These are phyloP conservation scores for Diaporthe citriasiana DNA, from an alignment of 2,329 filamentous ascomycete genomes.

Conservation along the genomic window DNA sequence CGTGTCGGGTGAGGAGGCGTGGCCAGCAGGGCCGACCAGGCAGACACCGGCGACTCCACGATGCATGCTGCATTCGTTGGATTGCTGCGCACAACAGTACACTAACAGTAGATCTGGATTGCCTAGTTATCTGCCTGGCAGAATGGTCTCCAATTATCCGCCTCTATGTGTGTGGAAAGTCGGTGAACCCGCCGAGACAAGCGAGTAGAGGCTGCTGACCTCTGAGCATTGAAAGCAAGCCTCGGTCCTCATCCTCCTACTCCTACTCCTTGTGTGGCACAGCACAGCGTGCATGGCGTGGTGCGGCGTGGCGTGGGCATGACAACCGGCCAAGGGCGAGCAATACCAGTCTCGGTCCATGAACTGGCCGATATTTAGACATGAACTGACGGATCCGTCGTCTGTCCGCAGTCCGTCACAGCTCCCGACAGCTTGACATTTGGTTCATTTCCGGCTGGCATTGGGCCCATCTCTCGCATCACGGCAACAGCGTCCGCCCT, in stretches of 20 bases:
- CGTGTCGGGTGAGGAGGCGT: background rate
- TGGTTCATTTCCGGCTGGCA: constrained; percentile 28
- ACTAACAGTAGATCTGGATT: background rate
- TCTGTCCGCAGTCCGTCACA: background rate
- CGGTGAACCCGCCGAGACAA: background rate
- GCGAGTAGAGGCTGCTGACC: background rate
- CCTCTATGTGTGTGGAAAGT: background rate
- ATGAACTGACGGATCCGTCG: constrained; percentile 32
- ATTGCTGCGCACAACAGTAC: constrained; percentile 1
- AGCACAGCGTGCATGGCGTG: constrained; percentile 27
- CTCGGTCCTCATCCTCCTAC: background rate
- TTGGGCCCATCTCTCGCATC: background rate
- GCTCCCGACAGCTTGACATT: constrained; percentile 9
- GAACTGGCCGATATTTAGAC: background rate
- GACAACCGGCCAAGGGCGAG: constrained; percentile 6
- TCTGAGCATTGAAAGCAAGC: constrained; percentile 14
- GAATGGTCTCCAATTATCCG: background rate
- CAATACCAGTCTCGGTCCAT: constrained; percentile 24
- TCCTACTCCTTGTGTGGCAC: background rate
- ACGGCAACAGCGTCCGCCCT: constrained; percentile 33
- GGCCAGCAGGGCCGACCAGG: constrained; percentile 18
- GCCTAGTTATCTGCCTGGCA: constrained; percentile 11
- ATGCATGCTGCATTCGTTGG: constrained; percentile 22
- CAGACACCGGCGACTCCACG: constrained; percentile 27
- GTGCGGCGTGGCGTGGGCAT: constrained; percentile 14